phyloP scores from a whole-genome alignment of 176 grass and related monocot species.

The Hsuehochloa calcarea region DNA sequence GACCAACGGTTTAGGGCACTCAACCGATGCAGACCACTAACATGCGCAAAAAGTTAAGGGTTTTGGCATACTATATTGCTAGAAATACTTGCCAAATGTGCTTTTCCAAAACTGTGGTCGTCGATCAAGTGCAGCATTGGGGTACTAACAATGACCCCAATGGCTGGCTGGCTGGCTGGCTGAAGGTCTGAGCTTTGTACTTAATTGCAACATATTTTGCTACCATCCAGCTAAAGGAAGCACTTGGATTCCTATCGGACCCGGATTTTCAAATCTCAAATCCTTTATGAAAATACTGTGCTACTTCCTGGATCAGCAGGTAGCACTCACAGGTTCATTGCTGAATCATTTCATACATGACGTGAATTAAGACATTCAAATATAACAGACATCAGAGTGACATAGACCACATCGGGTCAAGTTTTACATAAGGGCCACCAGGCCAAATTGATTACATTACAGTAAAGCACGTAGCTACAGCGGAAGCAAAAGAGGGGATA shows the following conservation, averaged over 20 bases:
- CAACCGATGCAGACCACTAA: slow-evolving; percentile 22
- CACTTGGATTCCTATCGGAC: background rate
- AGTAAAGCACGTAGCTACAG: no score
- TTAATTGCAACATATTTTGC: slow-evolving; percentile 46
- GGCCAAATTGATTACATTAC: no score
- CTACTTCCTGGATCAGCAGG: no score
- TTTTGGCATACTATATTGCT: slow-evolving; percentile 19
- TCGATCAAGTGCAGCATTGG: slow-evolving; percentile 23
- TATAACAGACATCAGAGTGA: no score
- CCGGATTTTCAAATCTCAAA: no score
- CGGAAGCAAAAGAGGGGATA: no score
- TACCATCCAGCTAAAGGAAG: slow-evolving; percentile 34
- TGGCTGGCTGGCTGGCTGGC: slow-evolving; percentile 17
- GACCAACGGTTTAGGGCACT: slow-evolving; percentile 34
- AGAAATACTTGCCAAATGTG: slow-evolving; percentile 37
- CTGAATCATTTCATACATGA: no score
- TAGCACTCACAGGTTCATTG: no score
- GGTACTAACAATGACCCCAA: slow-evolving; percentile 22
- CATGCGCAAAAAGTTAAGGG: background rate
- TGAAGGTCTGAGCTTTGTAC: slow-evolving; percentile 15
- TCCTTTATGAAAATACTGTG: no score
- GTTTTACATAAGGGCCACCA: no score
- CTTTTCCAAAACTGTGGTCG: slow-evolving; percentile 33
- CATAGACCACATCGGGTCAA: no score
- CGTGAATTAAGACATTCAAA: no score